Evolutionary conservation across 306 rosid genomes (phyloP), one percentile per base, ranked within the genome.

Genomic region (Herpetospermum pedunculosum): DNA sequence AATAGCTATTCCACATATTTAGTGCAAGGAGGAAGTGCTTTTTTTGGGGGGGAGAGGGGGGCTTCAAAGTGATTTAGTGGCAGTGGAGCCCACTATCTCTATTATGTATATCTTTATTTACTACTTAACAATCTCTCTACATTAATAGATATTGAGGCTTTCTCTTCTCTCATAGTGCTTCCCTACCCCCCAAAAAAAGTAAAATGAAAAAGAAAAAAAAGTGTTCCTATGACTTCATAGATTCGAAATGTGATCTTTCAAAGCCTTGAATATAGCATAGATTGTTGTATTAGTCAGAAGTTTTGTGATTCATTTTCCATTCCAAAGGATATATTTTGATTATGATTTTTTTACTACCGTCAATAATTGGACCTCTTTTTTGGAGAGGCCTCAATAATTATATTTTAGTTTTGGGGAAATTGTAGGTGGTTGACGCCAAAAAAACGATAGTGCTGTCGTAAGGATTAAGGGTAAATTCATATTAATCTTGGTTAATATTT

Each of bases 21-120:
- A n/a, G n/a, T n/a, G 4, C 1, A 57, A 63, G 18, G 77, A 44
- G 59, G 35, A 35, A 72, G 65, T 71, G 75, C 81, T 28, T 47
- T 57, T 67, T 70, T 70, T 44, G 57, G 8, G 57, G n/a, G n/a
- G n/a, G n/a, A n/a, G n/a, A n/a, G n/a, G n/a, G n/a, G 74, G 57
- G 65, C 79, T 74, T 11, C 77, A 53, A 53, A 65, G 58, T 41
- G 70, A 80, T 78, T 72, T 73, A 73, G 54, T 76, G 67, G 79
- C 47, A 30, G 62, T 67, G 70, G 58, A 54, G 85, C 67, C 64
- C 60, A 70, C 57, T 55, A 47, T 69, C 59, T 46, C 69, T 29
- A 75, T 15, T 79, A 74, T 84, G 85, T 84, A 77, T 75, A 84
- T 82, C 65, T 74, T 62, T 58, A 30, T 74, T 38, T 18, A 19